phyloP scores from a whole-genome alignment of 2,329 filamentous ascomycete species.

The Neobulgaria alba region DNA sequence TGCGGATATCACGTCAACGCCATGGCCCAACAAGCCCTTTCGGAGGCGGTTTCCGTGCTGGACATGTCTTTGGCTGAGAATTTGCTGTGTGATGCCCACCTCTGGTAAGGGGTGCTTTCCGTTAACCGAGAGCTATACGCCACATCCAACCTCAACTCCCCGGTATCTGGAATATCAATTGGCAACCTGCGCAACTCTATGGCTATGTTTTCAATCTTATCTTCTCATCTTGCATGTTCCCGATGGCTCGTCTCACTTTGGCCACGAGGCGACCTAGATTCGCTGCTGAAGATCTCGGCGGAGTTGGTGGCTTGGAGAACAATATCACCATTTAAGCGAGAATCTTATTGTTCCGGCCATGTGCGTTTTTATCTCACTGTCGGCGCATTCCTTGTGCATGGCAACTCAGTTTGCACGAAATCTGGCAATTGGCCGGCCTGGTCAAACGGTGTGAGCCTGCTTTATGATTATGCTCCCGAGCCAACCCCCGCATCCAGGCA shows the following conservation, averaged over 20 bases:
- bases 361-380: slow-evolving; percentile 7
- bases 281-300: slow-evolving; percentile 2
- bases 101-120: too few species aligned
- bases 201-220: not conserved
- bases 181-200: not conserved
- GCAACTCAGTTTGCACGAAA: too few species aligned
- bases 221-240: not conserved
- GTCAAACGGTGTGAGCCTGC: not conserved
- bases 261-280: too few species aligned
- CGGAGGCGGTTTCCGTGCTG: too few species aligned
- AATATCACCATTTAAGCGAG: slow-evolving; percentile 17
- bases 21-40: too few species aligned
- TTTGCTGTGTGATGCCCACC: too few species aligned
- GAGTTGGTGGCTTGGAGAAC: slow-evolving; percentile 16
- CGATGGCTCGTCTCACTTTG: not conserved
- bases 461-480: not conserved
- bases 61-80: too few species aligned
- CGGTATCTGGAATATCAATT: not conserved
- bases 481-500: not conserved
- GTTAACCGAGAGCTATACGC: not conserved
- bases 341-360: slow-evolving; percentile 3
- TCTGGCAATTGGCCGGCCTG: too few species aligned
- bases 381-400: too few species aligned
- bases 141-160: not conserved
- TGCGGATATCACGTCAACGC: too few species aligned